phyloP scores from a whole-genome alignment of 2,329 filamentous ascomycete genomes.

The Trichothecium roseum region DNA sequence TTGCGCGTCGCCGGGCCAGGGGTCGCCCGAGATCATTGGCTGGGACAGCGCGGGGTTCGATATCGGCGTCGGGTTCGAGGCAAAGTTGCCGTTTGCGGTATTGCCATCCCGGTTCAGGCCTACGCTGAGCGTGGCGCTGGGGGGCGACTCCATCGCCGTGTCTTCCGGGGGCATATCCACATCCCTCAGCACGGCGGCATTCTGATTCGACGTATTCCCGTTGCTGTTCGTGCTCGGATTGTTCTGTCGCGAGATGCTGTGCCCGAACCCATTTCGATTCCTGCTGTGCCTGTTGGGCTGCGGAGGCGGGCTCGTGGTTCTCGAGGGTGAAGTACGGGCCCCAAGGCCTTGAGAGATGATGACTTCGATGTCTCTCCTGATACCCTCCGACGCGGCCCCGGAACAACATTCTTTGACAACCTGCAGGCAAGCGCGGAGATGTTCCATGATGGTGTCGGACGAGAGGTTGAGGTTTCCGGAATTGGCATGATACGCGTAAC shows the following conservation, averaged over 20 bases:
- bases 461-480: slow-evolving; percentile 31
- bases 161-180: not conserved
- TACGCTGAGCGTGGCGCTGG: not conserved
- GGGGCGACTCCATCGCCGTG: too few relatives aligned
- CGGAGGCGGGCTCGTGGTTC: slow-evolving; percentile 3
- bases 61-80: too few relatives aligned
- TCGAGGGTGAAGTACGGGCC: slow-evolving; percentile 11
- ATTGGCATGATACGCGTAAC: slow-evolving; percentile 37
- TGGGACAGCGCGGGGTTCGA: too few relatives aligned
- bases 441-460: slow-evolving; percentile 34
- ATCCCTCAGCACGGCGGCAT: not conserved
- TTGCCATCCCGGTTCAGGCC: too few relatives aligned
- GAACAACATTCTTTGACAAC: slow-evolving; percentile 40
- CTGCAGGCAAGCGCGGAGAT: slow-evolving; percentile 38
- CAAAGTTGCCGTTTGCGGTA: too few relatives aligned
- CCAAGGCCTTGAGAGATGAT: slow-evolving; percentile 35
- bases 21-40: too few relatives aligned
- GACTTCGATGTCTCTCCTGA: slow-evolving; percentile 37
- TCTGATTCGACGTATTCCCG: not conserved
- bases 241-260: not conserved
- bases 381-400: slow-evolving; percentile 38
- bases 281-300: slow-evolving; percentile 6
- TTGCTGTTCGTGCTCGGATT: not conserved
- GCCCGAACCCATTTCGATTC: not conserved
- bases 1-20: too few relatives aligned